A percentile compares a stretch with the other conserved stretches of the same genome.
phyloP scores from a whole-genome alignment of 176 grass and related monocot species.

The Aegilops sharonensis region DNA sequence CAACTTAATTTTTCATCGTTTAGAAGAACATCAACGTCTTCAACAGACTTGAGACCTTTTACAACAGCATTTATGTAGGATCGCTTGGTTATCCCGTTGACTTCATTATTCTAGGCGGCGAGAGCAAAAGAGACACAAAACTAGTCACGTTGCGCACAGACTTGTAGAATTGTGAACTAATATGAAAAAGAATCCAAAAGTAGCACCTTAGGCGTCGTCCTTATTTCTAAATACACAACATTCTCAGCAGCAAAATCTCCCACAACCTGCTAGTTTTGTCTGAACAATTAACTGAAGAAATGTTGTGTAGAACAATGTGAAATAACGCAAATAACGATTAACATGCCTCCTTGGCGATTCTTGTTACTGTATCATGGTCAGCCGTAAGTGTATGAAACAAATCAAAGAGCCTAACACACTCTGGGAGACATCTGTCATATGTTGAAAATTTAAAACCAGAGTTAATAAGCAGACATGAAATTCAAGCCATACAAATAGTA shows the following conservation, averaged over 20 bases:
- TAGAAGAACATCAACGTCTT: constrained; percentile 67
- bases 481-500: no score
- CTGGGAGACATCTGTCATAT: no score
- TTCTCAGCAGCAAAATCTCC: constrained; percentile 98
- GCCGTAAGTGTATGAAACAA: no score
- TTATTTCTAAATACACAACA: constrained; percentile 90
- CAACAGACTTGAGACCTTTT: constrained; percentile 68
- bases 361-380: no score
- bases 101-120: constrained; percentile 68
- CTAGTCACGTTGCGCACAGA: background rate
- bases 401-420: no score
- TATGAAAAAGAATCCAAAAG: background rate
- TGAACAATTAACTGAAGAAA: background rate
- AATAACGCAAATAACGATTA: background rate
- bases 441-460: no score
- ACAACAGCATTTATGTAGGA: constrained; percentile 96
- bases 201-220: constrained; percentile 92
- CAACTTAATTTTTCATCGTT: constrained; percentile 21
- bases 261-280: constrained; percentile 52
- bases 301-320: background rate
- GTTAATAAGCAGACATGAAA: no score
- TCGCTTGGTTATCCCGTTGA: constrained; percentile 91
- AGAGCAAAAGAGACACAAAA: constrained; percentile 12
- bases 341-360: no score
- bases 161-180: background rate